These are phyloP conservation scores for Pneumocystis sp. DNA, from an alignment of 1,139 yeast species.

Conservation along the genomic window DNA sequence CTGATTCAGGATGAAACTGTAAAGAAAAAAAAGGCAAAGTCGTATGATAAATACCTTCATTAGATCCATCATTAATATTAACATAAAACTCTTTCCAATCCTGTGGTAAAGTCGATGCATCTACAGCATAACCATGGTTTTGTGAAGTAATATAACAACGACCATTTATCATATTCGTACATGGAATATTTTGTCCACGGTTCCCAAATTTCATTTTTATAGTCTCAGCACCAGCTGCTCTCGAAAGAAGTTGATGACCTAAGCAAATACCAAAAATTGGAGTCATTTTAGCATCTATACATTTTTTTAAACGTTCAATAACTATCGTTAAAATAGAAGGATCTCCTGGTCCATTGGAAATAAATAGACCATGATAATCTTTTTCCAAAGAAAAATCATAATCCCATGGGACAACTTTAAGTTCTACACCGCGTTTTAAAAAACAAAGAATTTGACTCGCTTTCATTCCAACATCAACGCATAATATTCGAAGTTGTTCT, in stretches of 20 bases:
- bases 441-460: conserved; percentile 95
- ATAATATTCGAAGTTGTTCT: conserved; percentile 63
- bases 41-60: conserved; percentile 93
- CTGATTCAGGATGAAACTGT: conserved; percentile 98
- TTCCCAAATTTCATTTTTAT: conserved; percentile 92
- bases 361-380: conserved; percentile 82
- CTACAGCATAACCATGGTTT: conserved; percentile 98
- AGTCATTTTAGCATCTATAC: conserved; percentile 43
- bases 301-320: conserved; percentile 43
- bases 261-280: conserved; percentile 51
- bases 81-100: conserved; percentile 94
- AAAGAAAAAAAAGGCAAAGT: conserved; percentile 90
- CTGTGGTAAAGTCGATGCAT: conserved; percentile 46
- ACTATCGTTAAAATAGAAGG: conserved; percentile 69
- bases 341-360: conserved; percentile 99
- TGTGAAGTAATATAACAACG: conserved; percentile 98
- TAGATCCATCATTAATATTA: conserved; percentile 92
- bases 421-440: conserved; percentile 88
- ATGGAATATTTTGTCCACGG: conserved; percentile 98
- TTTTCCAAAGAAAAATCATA: conserved; percentile 58
- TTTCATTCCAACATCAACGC: conserved; percentile 96
- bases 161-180: conserved; percentile 83
- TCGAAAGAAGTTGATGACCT: conserved; percentile 94
- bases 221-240: conserved; percentile 92
- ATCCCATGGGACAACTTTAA: conserved; percentile 93